Base-by-base conservation (phyloP, 179 eudicot genomes). In the Silene coronaria region DNA sequence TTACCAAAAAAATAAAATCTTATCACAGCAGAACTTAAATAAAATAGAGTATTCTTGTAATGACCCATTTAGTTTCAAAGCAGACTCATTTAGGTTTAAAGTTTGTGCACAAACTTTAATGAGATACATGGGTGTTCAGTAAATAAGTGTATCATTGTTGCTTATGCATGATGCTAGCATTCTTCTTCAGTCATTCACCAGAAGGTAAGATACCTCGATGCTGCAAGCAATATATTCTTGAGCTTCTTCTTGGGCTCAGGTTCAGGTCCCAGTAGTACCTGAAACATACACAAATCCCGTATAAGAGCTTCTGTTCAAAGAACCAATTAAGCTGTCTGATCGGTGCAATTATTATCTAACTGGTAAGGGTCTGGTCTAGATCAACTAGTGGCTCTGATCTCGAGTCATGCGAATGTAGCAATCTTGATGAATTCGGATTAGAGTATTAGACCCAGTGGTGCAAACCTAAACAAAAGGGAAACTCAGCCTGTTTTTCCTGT, bases 161-260 rank as follows among this genome's bases (percentile, higher is more conserved):
- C 27, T 4, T 61, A 28, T 63, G 48, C 48, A 42, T 42, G 48
- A 42, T 42, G 3, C 48, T 0, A 11, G 13, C 13, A 42, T 75
- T 23, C 11, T 55, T 28, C 21, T 21, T 19, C 23, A 24, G 34
- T 55, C 23, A 67, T 32, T 23, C 24, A 53, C 73, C 55, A 5
- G 22, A 59, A 57, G 11, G 13, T 38, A 38, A 32, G 76, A 63
- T 67, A 89, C 99, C 99, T 91, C 10, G 99, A 93, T 61, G 99
- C 99, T 67, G 90, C 92, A 81, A 96, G 87, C 82, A 96, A 89
- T 46, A 96, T 96, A 83, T 89, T 81, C 86, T 91, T 92, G 68
- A 96, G 88, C 90, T 91, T 96, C 91, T 88, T 91, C 79, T 79
- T 96, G 1, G 97, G 96, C 87, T 91, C 97, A 75, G 85, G 79